Conservation (phyloP, 495 filamentous ascomycete species). For the Penicillium bovifimosum region DNA sequence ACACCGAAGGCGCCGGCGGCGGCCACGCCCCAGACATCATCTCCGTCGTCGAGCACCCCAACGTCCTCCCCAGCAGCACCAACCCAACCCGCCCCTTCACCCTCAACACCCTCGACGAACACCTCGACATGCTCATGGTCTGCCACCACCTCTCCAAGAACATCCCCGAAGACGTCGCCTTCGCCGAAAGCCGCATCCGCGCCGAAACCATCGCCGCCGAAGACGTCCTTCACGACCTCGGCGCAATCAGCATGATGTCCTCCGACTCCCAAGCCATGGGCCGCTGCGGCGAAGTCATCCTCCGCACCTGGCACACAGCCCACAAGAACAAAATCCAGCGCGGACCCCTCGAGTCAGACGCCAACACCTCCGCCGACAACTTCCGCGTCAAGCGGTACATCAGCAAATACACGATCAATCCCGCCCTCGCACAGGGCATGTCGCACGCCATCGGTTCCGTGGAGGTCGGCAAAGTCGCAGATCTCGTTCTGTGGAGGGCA, state of each 20-base stretch:
- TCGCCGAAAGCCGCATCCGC: conserved; percentile 91
- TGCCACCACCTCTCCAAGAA: conserved; percentile 91
- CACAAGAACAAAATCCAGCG: conserved; percentile 96
- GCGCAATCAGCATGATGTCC: conserved; percentile 97
- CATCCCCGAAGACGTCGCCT: conserved; percentile 93
- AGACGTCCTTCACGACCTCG: conserved; percentile 92
- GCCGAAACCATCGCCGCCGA: conserved; percentile 97
- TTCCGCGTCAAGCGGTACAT: conserved; percentile 91
- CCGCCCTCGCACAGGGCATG: conserved; percentile 92
- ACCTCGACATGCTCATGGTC: conserved; percentile 98
- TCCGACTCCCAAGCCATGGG: conserved; percentile 98
- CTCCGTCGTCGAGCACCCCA: conserved; percentile 81
- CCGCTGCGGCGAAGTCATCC: conserved; percentile 88
- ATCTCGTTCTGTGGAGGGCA: conserved; percentile 85
- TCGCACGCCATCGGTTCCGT: conserved; percentile 80
- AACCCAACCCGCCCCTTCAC: conserved; percentile 95
- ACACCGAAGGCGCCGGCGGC: conserved; percentile 94
- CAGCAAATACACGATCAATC: conserved; percentile 97
- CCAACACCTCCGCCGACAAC: conserved; percentile 81
- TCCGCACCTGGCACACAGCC: conserved; percentile 95
- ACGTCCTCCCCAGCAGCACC: conserved; percentile 87
- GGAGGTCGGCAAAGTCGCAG: conserved; percentile 86
- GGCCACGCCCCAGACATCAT: conserved; percentile 98
- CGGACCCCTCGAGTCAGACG: conserved; percentile 69
- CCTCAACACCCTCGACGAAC: conserved; percentile 89